Conservation (phyloP, 2,329 filamentous ascomycete species). For the Talaromyces sp. region DNA sequence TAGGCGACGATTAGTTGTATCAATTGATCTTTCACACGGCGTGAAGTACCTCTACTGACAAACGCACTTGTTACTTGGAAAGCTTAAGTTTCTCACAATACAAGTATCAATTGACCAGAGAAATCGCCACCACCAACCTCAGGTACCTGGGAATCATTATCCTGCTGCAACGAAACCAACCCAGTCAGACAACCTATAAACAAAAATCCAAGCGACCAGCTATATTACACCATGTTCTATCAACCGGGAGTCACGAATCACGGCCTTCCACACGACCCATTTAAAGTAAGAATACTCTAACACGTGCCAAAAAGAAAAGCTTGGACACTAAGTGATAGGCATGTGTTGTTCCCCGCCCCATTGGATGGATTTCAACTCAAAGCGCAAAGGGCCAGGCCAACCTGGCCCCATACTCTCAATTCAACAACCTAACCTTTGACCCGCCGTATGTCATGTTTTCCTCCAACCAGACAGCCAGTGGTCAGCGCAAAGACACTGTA, state of each 20-base stretch:
- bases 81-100: too few relatives aligned
- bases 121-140: too few relatives aligned
- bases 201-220: neutral
- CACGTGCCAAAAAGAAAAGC: neutral
- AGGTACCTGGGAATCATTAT: too few relatives aligned
- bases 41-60: too few relatives aligned
- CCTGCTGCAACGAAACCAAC: too few relatives aligned
- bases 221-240: constrained; percentile 44
- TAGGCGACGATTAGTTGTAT: too few relatives aligned
- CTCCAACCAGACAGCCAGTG: constrained; percentile 48
- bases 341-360: constrained; percentile 52
- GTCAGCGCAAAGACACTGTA: constrained; percentile 51
- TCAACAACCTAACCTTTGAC: constrained; percentile 59
- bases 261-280: constrained; percentile 48
- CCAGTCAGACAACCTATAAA: too few relatives aligned
- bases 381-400: constrained; percentile 46
- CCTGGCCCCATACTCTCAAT: constrained; percentile 56
- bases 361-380: constrained; percentile 58
- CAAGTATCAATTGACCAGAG: too few relatives aligned
- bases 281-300: constrained; percentile 39
- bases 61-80: too few relatives aligned
- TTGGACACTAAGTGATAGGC: constrained; percentile 37
- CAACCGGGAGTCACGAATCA: constrained; percentile 49
- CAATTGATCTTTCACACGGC: too few relatives aligned
- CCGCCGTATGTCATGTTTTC: constrained; percentile 59